phyloP scores from a whole-genome alignment of 768 basidiomycete genomes.

The Rhizopogon vesiculosus region DNA sequence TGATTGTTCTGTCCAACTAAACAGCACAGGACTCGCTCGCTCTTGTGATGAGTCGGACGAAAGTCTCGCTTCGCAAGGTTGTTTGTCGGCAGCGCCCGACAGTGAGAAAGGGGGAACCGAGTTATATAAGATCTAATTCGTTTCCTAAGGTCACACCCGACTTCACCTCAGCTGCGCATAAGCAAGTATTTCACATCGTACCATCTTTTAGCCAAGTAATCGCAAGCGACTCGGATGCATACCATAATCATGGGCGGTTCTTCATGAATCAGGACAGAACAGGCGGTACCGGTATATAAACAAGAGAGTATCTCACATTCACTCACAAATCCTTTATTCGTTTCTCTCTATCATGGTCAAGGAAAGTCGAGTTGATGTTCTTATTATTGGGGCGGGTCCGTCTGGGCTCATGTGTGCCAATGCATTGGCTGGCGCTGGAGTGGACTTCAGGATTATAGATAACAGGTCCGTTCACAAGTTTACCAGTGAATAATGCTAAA shows the following conservation, averaged over 20 bases:
- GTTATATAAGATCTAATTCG: too few species aligned
- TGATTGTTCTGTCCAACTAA: too few species aligned
- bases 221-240: too few species aligned
- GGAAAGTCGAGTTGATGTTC: slow-evolving; percentile 37
- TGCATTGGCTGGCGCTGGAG: slow-evolving; percentile 39
- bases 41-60: too few species aligned
- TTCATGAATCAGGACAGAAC: background rate
- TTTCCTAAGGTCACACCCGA: too few species aligned
- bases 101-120: too few species aligned
- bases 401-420: slow-evolving; percentile 68
- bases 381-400: slow-evolving; percentile 47
- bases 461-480: slow-evolving; percentile 27
- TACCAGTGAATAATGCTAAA: background rate
- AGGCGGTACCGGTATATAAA: background rate
- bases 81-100: too few species aligned
- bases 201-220: background rate
- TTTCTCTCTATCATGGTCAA: slow-evolving; percentile 11
- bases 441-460: slow-evolving; percentile 43
- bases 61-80: too few species aligned
- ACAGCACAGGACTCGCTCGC: too few species aligned
- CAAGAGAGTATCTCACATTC: background rate
- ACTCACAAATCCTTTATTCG: background rate
- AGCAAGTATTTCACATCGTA: background rate
- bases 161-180: background rate
- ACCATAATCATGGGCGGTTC: background rate